These are phyloP conservation scores for Chloroidium sp. DNA, from an alignment of 163 green algal species.

Conservation along the genomic window DNA sequence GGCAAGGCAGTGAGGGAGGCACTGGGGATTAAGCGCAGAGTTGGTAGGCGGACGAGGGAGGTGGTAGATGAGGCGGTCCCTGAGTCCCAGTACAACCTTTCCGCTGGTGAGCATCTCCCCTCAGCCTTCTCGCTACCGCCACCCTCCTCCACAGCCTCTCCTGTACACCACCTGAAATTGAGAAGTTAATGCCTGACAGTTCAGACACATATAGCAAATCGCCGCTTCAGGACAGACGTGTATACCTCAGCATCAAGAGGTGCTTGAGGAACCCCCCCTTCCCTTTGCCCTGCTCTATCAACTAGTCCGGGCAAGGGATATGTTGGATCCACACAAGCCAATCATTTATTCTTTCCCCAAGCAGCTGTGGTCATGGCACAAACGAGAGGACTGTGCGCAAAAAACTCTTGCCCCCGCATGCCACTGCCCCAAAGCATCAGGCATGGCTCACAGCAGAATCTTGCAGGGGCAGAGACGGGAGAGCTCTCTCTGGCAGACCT, in stretches of 20 bases:
- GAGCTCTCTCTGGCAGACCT: conserved; percentile 59
- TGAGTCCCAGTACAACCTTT: conserved; percentile 66
- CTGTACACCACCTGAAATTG: too few relatives aligned
- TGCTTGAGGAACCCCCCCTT: neutral
- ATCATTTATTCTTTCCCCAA: too few relatives aligned
- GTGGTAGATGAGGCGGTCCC: conserved; percentile 62
- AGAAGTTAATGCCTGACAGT: too few relatives aligned
- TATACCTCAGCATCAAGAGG: neutral
- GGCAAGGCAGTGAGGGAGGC: too few relatives aligned
- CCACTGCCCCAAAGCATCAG: neutral
- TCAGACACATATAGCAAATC: neutral
- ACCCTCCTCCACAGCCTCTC: too few relatives aligned
- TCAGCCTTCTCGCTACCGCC: neutral
- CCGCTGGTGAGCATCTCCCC: conserved; percentile 8
- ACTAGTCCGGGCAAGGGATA: too few relatives aligned
- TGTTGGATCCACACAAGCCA: too few relatives aligned
- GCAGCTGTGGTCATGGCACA: too few relatives aligned
- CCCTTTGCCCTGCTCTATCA: too few relatives aligned
- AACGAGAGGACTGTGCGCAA: too few relatives aligned
- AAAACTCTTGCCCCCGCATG: too few relatives aligned
- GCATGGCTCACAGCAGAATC: neutral
- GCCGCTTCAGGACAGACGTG: neutral
- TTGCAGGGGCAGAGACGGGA: conserved; percentile 5
- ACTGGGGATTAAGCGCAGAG: too few relatives aligned
- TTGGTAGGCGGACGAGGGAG: conserved; percentile 1